phyloP scores from a whole-genome alignment of 257 asterid species.

The Jaltomata sinuosa region DNA sequence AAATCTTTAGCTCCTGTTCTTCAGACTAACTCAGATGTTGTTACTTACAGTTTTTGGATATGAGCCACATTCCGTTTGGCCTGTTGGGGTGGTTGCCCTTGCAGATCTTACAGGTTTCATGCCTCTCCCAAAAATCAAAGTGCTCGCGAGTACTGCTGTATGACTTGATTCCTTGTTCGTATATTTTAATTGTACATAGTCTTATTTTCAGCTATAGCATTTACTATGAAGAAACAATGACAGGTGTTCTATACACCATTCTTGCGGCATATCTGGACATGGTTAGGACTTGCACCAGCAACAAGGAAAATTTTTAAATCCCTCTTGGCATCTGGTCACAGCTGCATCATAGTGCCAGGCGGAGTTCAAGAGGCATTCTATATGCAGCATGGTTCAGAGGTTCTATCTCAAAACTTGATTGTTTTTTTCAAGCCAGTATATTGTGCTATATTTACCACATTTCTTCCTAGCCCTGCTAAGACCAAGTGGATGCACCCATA shows the following conservation, averaged over 20 bases:
- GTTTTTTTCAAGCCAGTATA: not conserved
- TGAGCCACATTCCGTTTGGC: constrained; percentile 99
- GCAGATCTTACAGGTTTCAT: constrained; percentile 80
- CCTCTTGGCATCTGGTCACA: constrained; percentile 69
- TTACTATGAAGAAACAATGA: constrained; percentile 7
- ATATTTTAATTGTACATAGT: not conserved
- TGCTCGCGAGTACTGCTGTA: constrained; percentile 93
- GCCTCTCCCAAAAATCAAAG: constrained; percentile 72
- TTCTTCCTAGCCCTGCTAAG: not conserved
- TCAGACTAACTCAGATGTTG: not conserved
- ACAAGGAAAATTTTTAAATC: constrained; percentile 53
- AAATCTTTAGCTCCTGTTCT: not conserved
- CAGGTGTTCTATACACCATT: constrained; percentile 92
- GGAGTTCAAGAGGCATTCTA: constrained; percentile 77
- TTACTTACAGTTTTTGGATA: constrained; percentile 75
- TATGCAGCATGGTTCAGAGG: constrained; percentile 94
- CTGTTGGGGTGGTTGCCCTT: constrained; percentile 77
- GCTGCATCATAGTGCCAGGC: constrained; percentile 92
- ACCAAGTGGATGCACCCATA: not conserved
- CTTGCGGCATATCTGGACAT: constrained; percentile 93
- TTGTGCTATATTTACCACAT: not conserved
- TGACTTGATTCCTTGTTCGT: constrained; percentile 12
- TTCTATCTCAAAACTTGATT: constrained; percentile 9
- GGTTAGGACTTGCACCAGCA: constrained; percentile 88
- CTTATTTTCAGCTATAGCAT: not conserved